These are phyloP conservation scores for Colletotrichum zoysiae DNA, from an alignment of 2,329 filamentous ascomycete species.

Conservation along the genomic window DNA sequence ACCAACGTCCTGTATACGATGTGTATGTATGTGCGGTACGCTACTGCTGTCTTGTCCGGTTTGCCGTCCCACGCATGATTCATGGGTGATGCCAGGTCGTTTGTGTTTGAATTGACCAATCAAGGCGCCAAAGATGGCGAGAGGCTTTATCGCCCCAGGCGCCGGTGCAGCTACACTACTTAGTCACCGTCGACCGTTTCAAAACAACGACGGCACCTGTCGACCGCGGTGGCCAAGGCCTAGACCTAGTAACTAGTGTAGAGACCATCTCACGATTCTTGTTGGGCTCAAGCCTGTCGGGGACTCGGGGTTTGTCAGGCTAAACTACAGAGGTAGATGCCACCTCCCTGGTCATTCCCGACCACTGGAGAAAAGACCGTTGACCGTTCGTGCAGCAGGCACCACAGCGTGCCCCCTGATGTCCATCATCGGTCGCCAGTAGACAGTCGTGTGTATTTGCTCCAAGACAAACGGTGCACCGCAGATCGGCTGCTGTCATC, in stretches of 20 bases:
- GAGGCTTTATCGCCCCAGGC: conserved; percentile 22
- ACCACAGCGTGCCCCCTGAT: neutral
- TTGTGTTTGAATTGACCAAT: conserved; percentile 2
- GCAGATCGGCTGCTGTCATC: conserved; percentile 13
- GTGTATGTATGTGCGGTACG: no score
- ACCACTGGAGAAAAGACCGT: conserved; percentile 16
- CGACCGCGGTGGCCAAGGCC: neutral
- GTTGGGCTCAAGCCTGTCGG: neutral
- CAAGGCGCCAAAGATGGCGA: neutral
- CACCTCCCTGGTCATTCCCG: conserved; percentile 26
- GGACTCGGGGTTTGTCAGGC: neutral
- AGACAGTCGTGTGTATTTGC: conserved; percentile 1
- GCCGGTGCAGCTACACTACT: conserved; percentile 13
- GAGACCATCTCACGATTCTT: neutral
- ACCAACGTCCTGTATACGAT: neutral
- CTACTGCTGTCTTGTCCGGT: neutral
- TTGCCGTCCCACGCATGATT: neutral
- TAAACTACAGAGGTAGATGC: conserved; percentile 13
- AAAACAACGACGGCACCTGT: conserved; percentile 11
- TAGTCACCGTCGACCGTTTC: conserved; percentile 29
- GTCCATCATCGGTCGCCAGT: conserved; percentile 7
- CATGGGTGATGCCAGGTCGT: neutral
- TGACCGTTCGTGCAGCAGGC: conserved; percentile 28
- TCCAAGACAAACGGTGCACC: conserved; percentile 15
- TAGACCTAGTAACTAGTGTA: neutral